Percentiles rank a stretch among this genome's conserved stretches.
Conservation (phyloP, 164 flowering plant genomes). For the Chloranthus sessilifolius region DNA sequence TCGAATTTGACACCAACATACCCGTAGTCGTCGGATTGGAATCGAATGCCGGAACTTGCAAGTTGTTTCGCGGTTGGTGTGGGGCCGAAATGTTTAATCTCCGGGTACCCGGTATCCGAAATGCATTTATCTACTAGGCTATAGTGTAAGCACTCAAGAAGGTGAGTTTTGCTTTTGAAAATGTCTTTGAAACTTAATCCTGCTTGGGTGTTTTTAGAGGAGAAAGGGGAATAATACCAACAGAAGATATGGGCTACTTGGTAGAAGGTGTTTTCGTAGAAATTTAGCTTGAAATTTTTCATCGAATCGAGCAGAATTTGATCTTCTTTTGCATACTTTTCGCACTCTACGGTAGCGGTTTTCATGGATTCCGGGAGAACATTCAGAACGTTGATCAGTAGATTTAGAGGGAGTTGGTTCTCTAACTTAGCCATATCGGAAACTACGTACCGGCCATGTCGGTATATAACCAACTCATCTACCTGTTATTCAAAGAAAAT, state of each 20-base stretch:
- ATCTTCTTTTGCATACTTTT: neutral
- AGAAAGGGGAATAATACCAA: slow-evolving; percentile 14
- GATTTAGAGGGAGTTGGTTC: slow-evolving; percentile 8
- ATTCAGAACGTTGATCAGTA: neutral
- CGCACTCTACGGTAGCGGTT: neutral
- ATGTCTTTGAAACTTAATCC: neutral
- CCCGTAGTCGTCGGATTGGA: neutral
- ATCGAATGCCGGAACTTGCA: neutral
- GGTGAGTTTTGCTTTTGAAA: neutral
- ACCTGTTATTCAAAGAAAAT: too few relatives aligned
- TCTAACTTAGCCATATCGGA: slow-evolving; percentile 9
- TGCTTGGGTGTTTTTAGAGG: neutral
- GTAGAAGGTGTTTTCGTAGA: neutral
- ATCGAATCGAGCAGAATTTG: too few relatives aligned
- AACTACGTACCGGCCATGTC: slow-evolving; percentile 2
- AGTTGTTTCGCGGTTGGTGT: slow-evolving; percentile 1
- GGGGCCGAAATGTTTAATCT: too few relatives aligned
- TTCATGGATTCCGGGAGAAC: neutral
- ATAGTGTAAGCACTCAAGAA: slow-evolving; percentile 13
- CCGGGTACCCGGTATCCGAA: too few relatives aligned
- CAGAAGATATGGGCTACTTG: slow-evolving; percentile 3
- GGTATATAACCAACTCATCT: too few relatives aligned
- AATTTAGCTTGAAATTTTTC: neutral
- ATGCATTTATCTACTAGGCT: too few relatives aligned
- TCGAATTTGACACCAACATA: neutral